Conservation (phyloP, 2,329 filamentous ascomycete species). For the Trichophyton simii region DNA sequence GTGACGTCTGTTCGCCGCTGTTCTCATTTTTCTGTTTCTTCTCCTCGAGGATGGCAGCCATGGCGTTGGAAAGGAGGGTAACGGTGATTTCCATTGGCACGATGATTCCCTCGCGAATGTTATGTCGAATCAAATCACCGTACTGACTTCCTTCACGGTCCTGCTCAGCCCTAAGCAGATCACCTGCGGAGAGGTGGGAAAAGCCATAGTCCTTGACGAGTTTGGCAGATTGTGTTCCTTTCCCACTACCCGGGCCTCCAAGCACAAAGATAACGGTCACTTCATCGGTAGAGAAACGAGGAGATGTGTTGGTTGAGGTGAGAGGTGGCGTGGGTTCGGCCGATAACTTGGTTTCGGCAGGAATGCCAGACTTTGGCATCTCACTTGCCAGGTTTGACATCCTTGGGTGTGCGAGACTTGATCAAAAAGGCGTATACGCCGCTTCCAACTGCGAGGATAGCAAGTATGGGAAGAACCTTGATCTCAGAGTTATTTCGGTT, state of each 20-base stretch:
- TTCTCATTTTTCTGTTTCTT: conserved; percentile 27
- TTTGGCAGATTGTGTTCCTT: conserved; percentile 87
- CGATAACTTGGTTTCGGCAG: conserved; percentile 12
- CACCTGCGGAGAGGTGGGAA: conserved; percentile 83
- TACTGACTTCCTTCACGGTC: conserved; percentile 75
- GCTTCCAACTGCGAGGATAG: conserved; percentile 37
- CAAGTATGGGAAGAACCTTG: conserved; percentile 31
- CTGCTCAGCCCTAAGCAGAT: conserved; percentile 88
- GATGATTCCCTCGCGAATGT: conserved; percentile 89
- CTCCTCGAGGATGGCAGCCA: conserved; percentile 54
- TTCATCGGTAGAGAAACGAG: conserved; percentile 63
- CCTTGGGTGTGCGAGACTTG: conserved; percentile 31
- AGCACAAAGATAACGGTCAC: conserved; percentile 96
- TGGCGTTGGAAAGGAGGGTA: conserved; percentile 83
- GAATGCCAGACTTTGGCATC: conserved; percentile 12
- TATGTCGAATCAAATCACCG: conserved; percentile 79
- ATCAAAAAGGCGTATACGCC: conserved; percentile 42
- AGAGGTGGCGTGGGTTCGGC: conserved; percentile 31
- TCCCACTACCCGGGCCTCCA: conserved; percentile 87
- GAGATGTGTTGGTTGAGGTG: conserved; percentile 44
- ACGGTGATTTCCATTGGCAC: conserved; percentile 99
- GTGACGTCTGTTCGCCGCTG: conserved; percentile 32
- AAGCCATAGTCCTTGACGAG: conserved; percentile 82
- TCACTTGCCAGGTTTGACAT: conserved; percentile 9
- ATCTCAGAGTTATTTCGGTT: conserved; percentile 25